Percentiles rank a stretch among this genome's conserved stretches.
Evolutionary conservation across 2,329 filamentous ascomycete species (phyloP).

Genomic region (Fusarium sp.): DNA sequence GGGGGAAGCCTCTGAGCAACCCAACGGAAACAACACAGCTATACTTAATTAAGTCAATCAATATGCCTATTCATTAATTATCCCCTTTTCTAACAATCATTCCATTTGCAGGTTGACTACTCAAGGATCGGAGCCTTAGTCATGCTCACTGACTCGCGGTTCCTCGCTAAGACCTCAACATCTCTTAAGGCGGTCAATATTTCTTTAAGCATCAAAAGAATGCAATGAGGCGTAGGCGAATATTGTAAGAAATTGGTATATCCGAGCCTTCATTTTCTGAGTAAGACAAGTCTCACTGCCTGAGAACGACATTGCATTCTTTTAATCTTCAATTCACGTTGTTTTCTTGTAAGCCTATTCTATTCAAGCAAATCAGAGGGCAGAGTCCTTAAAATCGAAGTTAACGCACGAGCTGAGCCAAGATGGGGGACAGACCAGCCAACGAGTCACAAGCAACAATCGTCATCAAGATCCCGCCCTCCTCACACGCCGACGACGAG

Average conservation of each 20-base stretch:
- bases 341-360: neutral
- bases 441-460: neutral
- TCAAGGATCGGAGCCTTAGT: neutral
- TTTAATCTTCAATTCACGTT: neutral
- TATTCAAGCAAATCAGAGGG: neutral
- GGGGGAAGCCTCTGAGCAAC: too few species aligned
- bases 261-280: neutral
- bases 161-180: neutral
- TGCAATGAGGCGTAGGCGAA: neutral
- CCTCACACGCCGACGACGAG: constrained; percentile 30
- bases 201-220: neutral
- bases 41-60: neutral
- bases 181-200: neutral
- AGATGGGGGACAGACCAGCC: neutral
- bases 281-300: neutral
- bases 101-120: neutral
- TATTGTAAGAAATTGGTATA: neutral
- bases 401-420: neutral
- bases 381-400: neutral
- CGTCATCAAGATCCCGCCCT: constrained; percentile 34
- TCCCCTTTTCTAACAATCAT: neutral
- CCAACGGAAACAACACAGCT: too few species aligned
- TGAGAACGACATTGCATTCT: neutral
- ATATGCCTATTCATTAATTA: neutral
- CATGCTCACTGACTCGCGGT: neutral